phyloP scores from a whole-genome alignment of 129 eudicot genomes.

The Flaveria ramosissima region DNA sequence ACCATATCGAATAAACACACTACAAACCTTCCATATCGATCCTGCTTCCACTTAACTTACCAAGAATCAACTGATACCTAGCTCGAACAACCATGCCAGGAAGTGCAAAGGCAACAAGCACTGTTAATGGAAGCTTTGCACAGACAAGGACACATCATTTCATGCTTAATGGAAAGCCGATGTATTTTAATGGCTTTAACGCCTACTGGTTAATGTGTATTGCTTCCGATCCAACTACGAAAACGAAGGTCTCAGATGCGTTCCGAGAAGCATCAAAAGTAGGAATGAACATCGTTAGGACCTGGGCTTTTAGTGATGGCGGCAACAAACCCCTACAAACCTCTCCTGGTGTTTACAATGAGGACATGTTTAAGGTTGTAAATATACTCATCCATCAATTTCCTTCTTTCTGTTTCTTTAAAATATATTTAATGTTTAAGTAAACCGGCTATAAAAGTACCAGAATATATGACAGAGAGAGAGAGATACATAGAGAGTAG shows the following conservation, averaged over 20 bases:
- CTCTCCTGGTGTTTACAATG: slow-evolving; percentile 48
- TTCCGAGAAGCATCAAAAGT: too few species aligned
- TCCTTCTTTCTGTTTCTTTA: neutral
- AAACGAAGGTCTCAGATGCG: too few species aligned
- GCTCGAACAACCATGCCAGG: neutral
- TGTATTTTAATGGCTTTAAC: too few species aligned
- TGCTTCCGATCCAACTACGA: too few species aligned
- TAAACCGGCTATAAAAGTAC: too few species aligned
- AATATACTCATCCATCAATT: too few species aligned
- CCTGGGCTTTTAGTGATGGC: slow-evolving; percentile 51
- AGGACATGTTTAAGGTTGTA: slow-evolving; percentile 41
- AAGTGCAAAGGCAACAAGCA: slow-evolving; percentile 1
- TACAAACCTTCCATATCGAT: neutral
- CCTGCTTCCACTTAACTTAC: too few species aligned
- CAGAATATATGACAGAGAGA: too few species aligned
- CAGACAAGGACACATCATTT: slow-evolving; percentile 33
- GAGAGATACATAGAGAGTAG: too few species aligned
- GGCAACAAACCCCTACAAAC: slow-evolving; percentile 31
- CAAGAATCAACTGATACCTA: neutral
- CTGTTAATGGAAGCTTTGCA: slow-evolving; percentile 14
- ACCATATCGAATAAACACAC: neutral
- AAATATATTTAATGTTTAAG: too few species aligned
- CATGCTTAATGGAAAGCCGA: slow-evolving; percentile 37
- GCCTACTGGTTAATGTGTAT: too few species aligned
- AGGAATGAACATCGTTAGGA: slow-evolving; percentile 57